A percentile compares a stretch with the other conserved stretches of the same genome.
These are phyloP conservation scores for Aspergillus affinis DNA, from an alignment of 495 filamentous ascomycete genomes.

Conservation along the genomic window DNA sequence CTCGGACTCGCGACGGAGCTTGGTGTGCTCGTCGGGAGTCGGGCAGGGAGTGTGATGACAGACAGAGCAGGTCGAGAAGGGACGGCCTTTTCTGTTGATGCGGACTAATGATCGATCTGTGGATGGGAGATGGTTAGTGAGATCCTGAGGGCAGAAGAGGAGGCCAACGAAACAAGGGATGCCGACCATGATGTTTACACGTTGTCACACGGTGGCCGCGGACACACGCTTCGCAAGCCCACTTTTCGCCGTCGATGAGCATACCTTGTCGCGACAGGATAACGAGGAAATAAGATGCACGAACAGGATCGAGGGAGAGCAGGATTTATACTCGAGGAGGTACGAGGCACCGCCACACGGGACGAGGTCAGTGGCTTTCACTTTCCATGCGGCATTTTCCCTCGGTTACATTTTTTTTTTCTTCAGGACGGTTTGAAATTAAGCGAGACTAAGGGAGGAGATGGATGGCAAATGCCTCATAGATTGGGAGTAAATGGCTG, in stretches of 20 bases:
- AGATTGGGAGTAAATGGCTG: not conserved
- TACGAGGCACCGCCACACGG: not conserved
- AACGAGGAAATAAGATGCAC: conserved; percentile 2
- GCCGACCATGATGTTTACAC: conserved; percentile 50
- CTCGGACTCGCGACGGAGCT: conserved; percentile 92
- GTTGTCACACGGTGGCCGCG: conserved; percentile 80
- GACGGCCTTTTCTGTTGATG: conserved; percentile 96
- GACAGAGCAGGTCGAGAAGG: conserved; percentile 93
- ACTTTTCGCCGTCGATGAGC: conserved; percentile 88
- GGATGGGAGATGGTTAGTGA: conserved; percentile 6
- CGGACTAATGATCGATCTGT: conserved; percentile 89
- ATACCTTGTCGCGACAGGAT: conserved; percentile 44
- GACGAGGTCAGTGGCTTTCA: not conserved
- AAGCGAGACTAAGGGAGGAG: not conserved
- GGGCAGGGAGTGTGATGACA: conserved; percentile 90
- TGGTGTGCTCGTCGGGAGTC: conserved; percentile 84
- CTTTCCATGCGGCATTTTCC: conserved; percentile 1
- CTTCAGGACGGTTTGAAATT: not conserved
- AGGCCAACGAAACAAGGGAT: too few species aligned
- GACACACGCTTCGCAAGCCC: conserved; percentile 89
- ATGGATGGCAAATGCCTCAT: not conserved
- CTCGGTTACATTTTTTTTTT: not conserved
- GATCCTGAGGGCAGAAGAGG: not conserved
- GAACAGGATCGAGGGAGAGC: not conserved
- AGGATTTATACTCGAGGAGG: conserved; percentile 10